These are phyloP conservation scores for Tothia fuscella DNA, from an alignment of 2,329 filamentous ascomycete genomes.

Conservation along the genomic window DNA sequence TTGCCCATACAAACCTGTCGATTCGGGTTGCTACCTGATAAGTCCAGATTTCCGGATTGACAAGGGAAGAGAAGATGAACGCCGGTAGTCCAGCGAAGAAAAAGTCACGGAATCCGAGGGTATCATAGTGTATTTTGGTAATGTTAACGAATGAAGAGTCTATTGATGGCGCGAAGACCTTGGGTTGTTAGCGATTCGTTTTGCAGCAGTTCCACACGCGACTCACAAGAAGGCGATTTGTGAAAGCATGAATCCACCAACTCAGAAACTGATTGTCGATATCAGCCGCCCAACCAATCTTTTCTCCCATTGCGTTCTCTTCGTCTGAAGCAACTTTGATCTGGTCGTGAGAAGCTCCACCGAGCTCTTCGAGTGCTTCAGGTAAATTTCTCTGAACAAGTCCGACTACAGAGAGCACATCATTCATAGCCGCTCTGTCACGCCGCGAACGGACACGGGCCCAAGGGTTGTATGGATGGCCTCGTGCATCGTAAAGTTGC, in stretches of 20 bases:
- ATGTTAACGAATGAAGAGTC: background rate
- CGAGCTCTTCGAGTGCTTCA: background rate
- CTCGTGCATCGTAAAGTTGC: constrained; percentile 33
- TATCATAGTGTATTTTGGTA: background rate
- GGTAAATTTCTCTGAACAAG: constrained; percentile 28
- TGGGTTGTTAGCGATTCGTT: background rate
- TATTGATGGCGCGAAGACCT: constrained; percentile 1
- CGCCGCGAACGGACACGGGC: constrained; percentile 28
- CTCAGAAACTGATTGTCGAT: constrained; percentile 5
- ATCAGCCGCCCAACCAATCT: background rate
- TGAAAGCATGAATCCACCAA: constrained; percentile 6
- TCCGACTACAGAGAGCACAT: constrained; percentile 34
- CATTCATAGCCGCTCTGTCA: constrained; percentile 34
- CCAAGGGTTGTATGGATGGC: constrained; percentile 30
- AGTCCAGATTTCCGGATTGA: constrained; percentile 4
- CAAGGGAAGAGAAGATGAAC: background rate
- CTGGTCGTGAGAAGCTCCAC: background rate
- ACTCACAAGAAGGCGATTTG: constrained; percentile 5
- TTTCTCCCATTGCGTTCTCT: constrained; percentile 4
- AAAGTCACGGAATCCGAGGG: background rate
- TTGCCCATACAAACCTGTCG: constrained; percentile 3
- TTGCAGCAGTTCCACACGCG: background rate
- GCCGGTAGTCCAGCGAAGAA: constrained; percentile 3
- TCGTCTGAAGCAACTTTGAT: background rate
- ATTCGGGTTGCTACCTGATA: background rate